Percentiles rank a stretch among this genome's conserved stretches.
Conservation (phyloP, 2,329 filamentous ascomycete species). For the Leptoxyphium fumago region DNA sequence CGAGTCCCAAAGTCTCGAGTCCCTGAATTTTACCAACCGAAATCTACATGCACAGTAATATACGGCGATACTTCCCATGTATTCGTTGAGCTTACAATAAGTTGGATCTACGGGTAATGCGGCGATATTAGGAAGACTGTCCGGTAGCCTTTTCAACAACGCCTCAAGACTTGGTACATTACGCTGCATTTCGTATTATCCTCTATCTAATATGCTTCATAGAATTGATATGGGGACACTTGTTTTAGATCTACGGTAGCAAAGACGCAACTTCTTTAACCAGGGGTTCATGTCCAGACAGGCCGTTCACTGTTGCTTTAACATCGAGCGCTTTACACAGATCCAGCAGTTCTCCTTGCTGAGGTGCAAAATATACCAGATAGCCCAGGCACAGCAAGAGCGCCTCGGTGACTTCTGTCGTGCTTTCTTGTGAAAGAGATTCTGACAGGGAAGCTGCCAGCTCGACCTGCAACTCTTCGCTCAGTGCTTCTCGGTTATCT, state of each 20-base stretch:
- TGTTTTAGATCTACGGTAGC: constrained; percentile 4
- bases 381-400: constrained; percentile 64
- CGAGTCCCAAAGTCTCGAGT: too few species aligned
- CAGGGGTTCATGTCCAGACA: constrained; percentile 21
- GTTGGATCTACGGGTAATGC: too few species aligned
- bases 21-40: too few species aligned
- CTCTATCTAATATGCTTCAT: too few species aligned
- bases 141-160: too few species aligned
- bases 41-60: too few species aligned
- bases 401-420: constrained; percentile 56
- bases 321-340: constrained; percentile 68
- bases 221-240: too few species aligned
- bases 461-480: constrained; percentile 62
- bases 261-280: constrained; percentile 17
- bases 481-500: constrained; percentile 42
- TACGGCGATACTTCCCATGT: too few species aligned
- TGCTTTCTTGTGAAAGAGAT: constrained; percentile 42
- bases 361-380: constrained; percentile 53
- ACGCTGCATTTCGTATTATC: too few species aligned
- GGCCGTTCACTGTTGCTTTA: constrained; percentile 40
- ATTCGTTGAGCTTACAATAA: too few species aligned
- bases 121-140: too few species aligned
- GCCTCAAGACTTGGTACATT: too few species aligned
- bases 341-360: constrained; percentile 64
- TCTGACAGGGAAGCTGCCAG: constrained; percentile 69